phyloP scores from a whole-genome alignment of 2,329 filamentous ascomycete genomes.

The Thyridium curvatum region DNA sequence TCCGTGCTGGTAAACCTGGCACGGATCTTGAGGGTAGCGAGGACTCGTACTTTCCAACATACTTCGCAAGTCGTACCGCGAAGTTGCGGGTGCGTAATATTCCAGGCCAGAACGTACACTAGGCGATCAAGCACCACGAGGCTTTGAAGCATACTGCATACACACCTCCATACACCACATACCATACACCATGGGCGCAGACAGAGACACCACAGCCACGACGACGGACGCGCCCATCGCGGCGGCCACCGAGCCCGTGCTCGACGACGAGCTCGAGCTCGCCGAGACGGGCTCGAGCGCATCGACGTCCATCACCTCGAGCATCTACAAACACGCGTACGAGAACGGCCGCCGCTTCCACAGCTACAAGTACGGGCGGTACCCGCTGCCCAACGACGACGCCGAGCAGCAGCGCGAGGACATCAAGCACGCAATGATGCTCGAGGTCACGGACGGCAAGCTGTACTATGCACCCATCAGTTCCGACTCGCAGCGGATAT shows the following conservation, averaged over 20 bases:
- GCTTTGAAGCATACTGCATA: no score
- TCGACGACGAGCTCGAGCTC: slow-evolving; percentile 10
- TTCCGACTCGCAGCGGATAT: slow-evolving; percentile 20
- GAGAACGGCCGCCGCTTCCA: slow-evolving; percentile 20
- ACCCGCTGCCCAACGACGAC: slow-evolving; percentile 32
- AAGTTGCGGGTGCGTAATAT: no score
- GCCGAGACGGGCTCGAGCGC: slow-evolving; percentile 11
- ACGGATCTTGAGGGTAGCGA: no score
- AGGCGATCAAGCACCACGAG: no score
- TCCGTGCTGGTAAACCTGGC: no score
- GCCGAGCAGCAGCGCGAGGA: slow-evolving; percentile 36
- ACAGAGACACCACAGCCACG: slow-evolving; percentile 39
- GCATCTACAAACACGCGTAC: slow-evolving; percentile 17
- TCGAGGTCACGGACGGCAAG: slow-evolving; percentile 19
- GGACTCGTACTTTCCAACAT: no score
- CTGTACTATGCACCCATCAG: slow-evolving; percentile 24
- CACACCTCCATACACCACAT: no score
- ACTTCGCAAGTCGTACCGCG: no score
- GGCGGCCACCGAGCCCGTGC: background rate
- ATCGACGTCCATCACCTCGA: slow-evolving; percentile 14
- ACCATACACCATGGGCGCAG: no score
- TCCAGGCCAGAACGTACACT: no score
- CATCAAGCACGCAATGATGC: slow-evolving; percentile 27
- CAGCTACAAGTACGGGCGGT: slow-evolving; percentile 18
- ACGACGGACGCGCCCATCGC: slow-evolving; percentile 54